Evolutionary conservation across 2,329 filamentous ascomycete species (phyloP).

Genomic region (Monosporascus sp.): DNA sequence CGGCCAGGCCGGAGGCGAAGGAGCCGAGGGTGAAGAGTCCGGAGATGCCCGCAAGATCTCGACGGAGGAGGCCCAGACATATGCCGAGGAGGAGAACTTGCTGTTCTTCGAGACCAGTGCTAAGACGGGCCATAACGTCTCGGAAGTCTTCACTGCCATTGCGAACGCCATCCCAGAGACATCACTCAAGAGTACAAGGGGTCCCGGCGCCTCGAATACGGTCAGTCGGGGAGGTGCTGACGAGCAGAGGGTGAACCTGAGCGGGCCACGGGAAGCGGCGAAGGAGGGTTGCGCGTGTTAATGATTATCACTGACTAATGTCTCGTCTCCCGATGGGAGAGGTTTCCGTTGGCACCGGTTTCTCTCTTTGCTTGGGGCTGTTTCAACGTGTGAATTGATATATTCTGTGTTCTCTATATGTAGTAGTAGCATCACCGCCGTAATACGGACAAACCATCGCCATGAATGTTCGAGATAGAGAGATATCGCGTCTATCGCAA

Average conservation of each 20-base stretch:
- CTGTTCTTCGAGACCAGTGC: constrained; percentile 98
- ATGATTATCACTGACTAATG: constrained; percentile 10
- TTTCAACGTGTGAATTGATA: background rate
- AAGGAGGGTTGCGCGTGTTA: constrained; percentile 93
- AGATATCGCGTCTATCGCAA: too few relatives aligned
- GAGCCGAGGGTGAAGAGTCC: constrained; percentile 49
- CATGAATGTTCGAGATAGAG: too few relatives aligned
- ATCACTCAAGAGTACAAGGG: constrained; percentile 82
- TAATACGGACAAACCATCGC: too few relatives aligned
- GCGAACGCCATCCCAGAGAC: constrained; percentile 97
- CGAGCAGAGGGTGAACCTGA: constrained; percentile 78
- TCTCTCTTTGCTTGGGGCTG: background rate
- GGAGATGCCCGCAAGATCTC: constrained; percentile 81
- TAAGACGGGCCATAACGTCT: constrained; percentile 91
- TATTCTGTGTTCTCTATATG: too few relatives aligned
- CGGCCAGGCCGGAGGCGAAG: constrained; percentile 43
- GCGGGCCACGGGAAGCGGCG: constrained; percentile 66
- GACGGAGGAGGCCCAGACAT: constrained; percentile 84
- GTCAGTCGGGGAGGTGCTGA: constrained; percentile 55
- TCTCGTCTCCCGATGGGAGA: background rate
- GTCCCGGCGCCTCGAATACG: constrained; percentile 56
- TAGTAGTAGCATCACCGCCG: too few relatives aligned
- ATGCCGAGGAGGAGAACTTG: constrained; percentile 90
- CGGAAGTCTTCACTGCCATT: constrained; percentile 95
- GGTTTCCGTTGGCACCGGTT: background rate